phyloP scores from a whole-genome alignment of 202 grass and related monocot genomes.

The Zizania palustris region DNA sequence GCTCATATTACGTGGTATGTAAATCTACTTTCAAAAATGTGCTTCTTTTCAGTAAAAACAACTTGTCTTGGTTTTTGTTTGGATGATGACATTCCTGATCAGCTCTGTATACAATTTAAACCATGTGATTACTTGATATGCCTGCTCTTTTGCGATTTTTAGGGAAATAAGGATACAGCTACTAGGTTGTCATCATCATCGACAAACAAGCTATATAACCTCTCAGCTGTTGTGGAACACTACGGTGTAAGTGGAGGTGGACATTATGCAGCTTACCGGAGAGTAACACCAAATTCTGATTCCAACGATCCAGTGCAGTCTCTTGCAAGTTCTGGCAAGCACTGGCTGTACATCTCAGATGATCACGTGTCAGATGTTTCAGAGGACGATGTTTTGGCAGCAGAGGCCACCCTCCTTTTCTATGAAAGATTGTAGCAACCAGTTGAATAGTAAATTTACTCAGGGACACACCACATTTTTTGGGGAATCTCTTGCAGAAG shows the following conservation, averaged over 20 bases:
- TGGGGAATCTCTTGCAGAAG: background rate
- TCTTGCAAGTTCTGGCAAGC: constrained; percentile 29
- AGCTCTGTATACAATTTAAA: background rate
- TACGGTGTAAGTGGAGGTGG: constrained; percentile 78
- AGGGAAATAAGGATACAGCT: constrained; percentile 39
- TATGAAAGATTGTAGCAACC: constrained; percentile 70
- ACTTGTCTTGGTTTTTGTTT: background rate
- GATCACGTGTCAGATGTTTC: constrained; percentile 64
- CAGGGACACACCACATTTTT: background rate
- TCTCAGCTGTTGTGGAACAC: constrained; percentile 82
- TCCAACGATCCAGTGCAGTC: constrained; percentile 36
- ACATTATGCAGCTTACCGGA: constrained; percentile 88
- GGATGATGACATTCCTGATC: constrained; percentile 4
- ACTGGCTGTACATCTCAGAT: constrained; percentile 87
- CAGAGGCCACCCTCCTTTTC: constrained; percentile 84
- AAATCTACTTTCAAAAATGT: constrained; percentile 22
- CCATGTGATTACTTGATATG: constrained; percentile 13
- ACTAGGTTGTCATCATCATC: background rate
- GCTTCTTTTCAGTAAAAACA: background rate
- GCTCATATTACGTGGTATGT: constrained; percentile 24
- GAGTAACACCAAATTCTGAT: constrained; percentile 42
- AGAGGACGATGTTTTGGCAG: constrained; percentile 64
- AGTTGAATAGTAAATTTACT: constrained; percentile 26
- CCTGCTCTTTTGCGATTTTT: background rate
- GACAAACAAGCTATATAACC: constrained; percentile 52